phyloP scores from a whole-genome alignment of 805 yeast genomes.

The Zygosaccharomyces bailii region DNA sequence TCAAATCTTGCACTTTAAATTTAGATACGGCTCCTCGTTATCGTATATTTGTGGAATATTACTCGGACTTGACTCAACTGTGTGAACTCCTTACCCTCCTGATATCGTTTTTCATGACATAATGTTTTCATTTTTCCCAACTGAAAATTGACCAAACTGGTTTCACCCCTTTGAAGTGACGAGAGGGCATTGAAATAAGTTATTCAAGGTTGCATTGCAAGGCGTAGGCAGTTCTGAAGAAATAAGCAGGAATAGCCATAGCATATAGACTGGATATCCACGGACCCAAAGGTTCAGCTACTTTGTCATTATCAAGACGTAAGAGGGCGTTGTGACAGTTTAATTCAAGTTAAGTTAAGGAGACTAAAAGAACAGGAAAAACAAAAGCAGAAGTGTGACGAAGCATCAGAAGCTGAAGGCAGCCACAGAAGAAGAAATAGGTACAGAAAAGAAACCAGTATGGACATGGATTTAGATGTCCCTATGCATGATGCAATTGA shows the following conservation, averaged over 20 bases:
- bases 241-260: background rate
- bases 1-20: no score
- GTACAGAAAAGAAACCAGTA: conserved; percentile 22
- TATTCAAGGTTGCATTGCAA: background rate
- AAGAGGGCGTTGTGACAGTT: background rate
- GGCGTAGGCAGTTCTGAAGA: background rate
- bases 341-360: background rate
- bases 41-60: no score
- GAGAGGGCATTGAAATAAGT: background rate
- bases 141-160: background rate
- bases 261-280: background rate
- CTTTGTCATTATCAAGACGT: background rate
- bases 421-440: background rate
- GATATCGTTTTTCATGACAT: background rate
- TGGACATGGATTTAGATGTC: conserved; percentile 78
- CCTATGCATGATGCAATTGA: conserved; percentile 76
- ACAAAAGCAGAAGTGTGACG: background rate
- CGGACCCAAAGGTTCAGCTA: background rate
- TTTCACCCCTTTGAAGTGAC: conserved; percentile 1
- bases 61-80: no score
- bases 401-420: background rate
- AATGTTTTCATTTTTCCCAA: conserved; percentile 1
- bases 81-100: background rate
- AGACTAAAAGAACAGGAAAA: background rate
- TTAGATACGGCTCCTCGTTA: no score